A percentile compares a stretch with the other conserved stretches of the same genome.
These are phyloP conservation scores for Malus hybrid DNA, from an alignment of 331 rosid genomes.

Conservation along the genomic window DNA sequence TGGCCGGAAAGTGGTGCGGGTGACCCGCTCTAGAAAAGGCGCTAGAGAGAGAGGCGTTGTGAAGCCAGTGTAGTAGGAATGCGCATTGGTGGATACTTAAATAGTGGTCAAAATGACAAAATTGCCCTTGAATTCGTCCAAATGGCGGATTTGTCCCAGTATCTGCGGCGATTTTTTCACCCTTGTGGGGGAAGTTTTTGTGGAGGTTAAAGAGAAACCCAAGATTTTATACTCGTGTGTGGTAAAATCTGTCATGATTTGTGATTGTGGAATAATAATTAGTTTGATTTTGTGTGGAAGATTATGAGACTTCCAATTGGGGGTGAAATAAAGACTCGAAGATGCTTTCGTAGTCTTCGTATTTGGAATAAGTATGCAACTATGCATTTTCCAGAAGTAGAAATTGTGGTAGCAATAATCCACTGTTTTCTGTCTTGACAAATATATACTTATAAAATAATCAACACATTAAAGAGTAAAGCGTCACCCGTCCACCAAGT, in stretches of 20 bases:
- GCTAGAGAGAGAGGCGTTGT: constrained; percentile 28
- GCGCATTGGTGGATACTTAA: constrained; percentile 41
- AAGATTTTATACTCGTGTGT: no score
- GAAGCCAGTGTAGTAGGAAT: constrained; percentile 30
- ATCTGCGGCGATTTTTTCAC: constrained; percentile 24
- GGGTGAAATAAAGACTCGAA: no score
- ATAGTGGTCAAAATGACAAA: constrained; percentile 6
- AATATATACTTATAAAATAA: no score
- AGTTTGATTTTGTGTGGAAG: neutral
- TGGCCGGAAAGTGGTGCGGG: constrained; percentile 23
- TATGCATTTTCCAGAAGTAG: no score
- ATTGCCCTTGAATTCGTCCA: constrained; percentile 6
- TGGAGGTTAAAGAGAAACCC: neutral
- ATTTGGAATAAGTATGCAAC: no score
- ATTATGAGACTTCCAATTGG: neutral
- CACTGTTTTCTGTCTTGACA: no score
- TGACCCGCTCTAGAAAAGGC: constrained; percentile 10
- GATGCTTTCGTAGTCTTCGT: no score
- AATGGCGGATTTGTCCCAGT: constrained; percentile 15
- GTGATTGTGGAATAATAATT: neutral
- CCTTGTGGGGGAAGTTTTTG: neutral
- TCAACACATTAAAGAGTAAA: no score
- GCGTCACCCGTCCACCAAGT: no score
- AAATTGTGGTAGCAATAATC: no score
- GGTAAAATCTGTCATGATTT: neutral